Base-by-base conservation (phyloP, 2,329 filamentous ascomycete genomes). In the Ophiostoma novo-ulmi region DNA sequence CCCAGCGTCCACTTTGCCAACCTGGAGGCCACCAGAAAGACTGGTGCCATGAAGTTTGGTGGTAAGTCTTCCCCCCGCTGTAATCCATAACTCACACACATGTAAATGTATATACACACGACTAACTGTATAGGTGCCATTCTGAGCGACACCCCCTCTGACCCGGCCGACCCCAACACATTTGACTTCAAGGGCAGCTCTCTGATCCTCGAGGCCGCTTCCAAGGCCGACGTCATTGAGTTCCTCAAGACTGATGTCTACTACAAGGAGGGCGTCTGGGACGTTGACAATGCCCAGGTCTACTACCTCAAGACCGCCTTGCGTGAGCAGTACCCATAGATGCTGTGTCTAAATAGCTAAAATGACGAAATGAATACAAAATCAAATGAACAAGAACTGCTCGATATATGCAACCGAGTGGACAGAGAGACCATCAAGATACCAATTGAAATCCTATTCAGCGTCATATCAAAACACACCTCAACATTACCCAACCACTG, bases 111-210 rank as follows among this genome's bases (percentile, higher is more conserved):
- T 3, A 39, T 66, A 14, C n/a, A 35, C 66, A 31, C 39, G 26
- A 20, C 55, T 48, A 3, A 31, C 48, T 74, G 69, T 39, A n/a
- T 5, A 88, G 91, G 91, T 61, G 91, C 89, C 31, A 82, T 90
- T 69, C 81, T 94, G 8, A 85, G 90, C 61, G 84, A 87, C 10
- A 83, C 90, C 48, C 89, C 91, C 44, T 82, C 85, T 6, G 86
- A 90, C 71, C 69, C 73, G n/a, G 84, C 89, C 35, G 81, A 85
- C 69, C 78, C 83, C 11, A 80, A 81, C 5, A 85, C 84, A 26
- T 85, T 87, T 63, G 88, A 90, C 77, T 93, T 95, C 81, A 87
- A 87, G 73, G 93, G 92, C 61, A 93, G 89, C 78, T 87, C 88
- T 22, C 81, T 95, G 76, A 82, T 96, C 38, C 82, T 87, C 55